Conservation (phyloP, 768 basidiomycete genomes). For the Nevesoporus exiguus region DNA sequence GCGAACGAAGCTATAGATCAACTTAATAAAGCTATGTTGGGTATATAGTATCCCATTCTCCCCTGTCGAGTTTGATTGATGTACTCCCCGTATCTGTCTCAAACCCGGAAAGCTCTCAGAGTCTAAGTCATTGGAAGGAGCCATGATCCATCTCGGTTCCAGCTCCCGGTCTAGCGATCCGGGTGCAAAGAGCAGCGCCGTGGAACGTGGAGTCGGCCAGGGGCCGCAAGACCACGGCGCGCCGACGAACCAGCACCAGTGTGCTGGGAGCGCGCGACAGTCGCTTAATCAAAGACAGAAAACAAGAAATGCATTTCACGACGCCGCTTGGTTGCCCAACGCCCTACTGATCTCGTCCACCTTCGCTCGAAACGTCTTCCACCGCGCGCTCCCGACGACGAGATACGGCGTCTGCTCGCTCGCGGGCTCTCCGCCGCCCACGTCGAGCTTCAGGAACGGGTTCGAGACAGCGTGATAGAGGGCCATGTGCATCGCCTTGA, state of each 20-base stretch:
- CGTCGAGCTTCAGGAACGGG: conserved; percentile 74
- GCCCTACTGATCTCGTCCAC: conserved; percentile 74
- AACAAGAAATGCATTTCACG: conserved; percentile 8
- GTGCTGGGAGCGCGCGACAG: background rate
- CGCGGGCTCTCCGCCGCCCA: conserved; percentile 26
- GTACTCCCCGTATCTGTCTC: conserved; percentile 92
- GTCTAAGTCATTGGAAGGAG: conserved; percentile 84
- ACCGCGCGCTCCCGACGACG: conserved; percentile 58
- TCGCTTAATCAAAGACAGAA: background rate
- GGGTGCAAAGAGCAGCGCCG: conserved; percentile 18
- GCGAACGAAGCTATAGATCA: conserved; percentile 52
- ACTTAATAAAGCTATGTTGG: conserved; percentile 45
- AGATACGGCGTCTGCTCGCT: conserved; percentile 56
- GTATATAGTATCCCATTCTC: conserved; percentile 9
- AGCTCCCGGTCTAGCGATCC: conserved; percentile 5
- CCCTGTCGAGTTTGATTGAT: background rate
- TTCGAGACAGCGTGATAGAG: conserved; percentile 83
- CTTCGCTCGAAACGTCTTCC: conserved; percentile 63
- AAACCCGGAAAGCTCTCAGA: conserved; percentile 55
- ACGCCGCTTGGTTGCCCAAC: conserved; percentile 41
- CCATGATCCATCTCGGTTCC: conserved; percentile 54
- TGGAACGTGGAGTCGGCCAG: conserved; percentile 21
- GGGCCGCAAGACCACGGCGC: conserved; percentile 27
- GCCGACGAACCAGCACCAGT: conserved; percentile 23
- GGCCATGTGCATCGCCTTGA: conserved; percentile 85